phyloP scores from a whole-genome alignment of 2,329 filamentous ascomycete genomes.

The Botrytis squamosa region DNA sequence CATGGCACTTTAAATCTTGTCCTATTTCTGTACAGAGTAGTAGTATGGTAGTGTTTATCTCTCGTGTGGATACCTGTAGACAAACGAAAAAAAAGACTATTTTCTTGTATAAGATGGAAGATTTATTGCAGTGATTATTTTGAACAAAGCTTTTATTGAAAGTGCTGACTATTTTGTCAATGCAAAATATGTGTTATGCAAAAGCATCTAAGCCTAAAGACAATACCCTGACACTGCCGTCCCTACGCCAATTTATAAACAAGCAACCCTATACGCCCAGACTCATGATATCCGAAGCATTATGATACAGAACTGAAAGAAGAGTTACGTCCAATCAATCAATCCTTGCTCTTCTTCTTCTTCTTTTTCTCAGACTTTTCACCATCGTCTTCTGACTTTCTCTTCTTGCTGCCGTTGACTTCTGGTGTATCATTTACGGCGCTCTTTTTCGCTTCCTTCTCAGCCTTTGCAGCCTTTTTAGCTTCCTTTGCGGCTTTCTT shows the following conservation, averaged over 20 bases:
- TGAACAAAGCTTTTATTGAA: slow-evolving; percentile 16
- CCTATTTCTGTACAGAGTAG: background rate
- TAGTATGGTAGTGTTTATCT: background rate
- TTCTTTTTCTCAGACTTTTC: slow-evolving; percentile 60
- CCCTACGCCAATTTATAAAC: slow-evolving; percentile 22
- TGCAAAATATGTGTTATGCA: slow-evolving; percentile 21
- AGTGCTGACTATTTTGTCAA: slow-evolving; percentile 9
- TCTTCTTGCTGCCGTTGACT: slow-evolving; percentile 63
- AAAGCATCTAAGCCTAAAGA: slow-evolving; percentile 22
- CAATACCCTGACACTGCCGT: slow-evolving; percentile 21
- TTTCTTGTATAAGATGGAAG: background rate
- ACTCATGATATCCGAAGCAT: slow-evolving; percentile 24
- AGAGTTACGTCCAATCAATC: slow-evolving; percentile 24
- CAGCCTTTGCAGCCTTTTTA: slow-evolving; percentile 64
- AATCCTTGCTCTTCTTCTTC: slow-evolving; percentile 51
- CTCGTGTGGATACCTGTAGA: background rate
- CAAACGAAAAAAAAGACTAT: background rate
- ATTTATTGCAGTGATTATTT: background rate
- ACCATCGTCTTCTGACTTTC: slow-evolving; percentile 59
- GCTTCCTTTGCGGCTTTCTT: slow-evolving; percentile 27
- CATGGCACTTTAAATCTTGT: background rate
- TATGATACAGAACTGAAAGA: slow-evolving; percentile 27
- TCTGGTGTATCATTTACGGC: slow-evolving; percentile 48
- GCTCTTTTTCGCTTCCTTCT: slow-evolving; percentile 68
- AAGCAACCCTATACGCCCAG: slow-evolving; percentile 23